Conservation (phyloP, 257 asterid genomes). For the Scutellaria barbata region DNA sequence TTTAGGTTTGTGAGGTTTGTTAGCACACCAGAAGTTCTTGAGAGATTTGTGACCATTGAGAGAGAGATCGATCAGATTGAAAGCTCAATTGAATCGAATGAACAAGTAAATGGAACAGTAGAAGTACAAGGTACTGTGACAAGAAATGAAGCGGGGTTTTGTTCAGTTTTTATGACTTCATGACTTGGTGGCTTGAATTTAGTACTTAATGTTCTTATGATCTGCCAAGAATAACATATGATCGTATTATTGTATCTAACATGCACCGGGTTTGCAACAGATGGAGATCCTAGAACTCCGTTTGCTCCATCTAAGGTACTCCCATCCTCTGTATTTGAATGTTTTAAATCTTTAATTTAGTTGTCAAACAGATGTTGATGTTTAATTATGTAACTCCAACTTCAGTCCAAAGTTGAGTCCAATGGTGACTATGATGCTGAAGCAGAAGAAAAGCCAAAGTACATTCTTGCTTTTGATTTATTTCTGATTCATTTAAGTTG, state of each 20-base stretch:
- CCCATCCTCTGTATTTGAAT: background rate
- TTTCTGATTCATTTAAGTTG: constrained; percentile 23
- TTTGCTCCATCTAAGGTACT: constrained; percentile 53
- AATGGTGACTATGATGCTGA: constrained; percentile 43
- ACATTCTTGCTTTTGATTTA: constrained; percentile 33
- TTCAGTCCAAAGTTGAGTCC: constrained; percentile 47
- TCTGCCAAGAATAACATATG: constrained; percentile 7
- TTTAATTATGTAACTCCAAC: constrained; percentile 24
- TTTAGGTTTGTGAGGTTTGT: constrained; percentile 86
- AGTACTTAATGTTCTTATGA: background rate
- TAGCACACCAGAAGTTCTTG: constrained; percentile 79
- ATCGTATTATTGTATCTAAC: constrained; percentile 12
- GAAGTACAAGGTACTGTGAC: constrained; percentile 53
- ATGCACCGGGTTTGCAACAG: constrained; percentile 38
- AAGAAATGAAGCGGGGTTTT: background rate
- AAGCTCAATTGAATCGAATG: constrained; percentile 58
- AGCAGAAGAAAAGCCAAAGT: constrained; percentile 68
- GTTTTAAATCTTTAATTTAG: constrained; percentile 7
- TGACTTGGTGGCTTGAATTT: constrained; percentile 1
- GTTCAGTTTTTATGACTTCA: background rate
- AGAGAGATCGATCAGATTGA: constrained; percentile 77
- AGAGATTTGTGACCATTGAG: constrained; percentile 78
- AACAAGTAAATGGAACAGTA: constrained; percentile 43
- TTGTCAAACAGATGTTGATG: background rate
- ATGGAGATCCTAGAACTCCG: constrained; percentile 44